phyloP scores from a whole-genome alignment of 1,284 basidiomycete species.

The Tilletia caries region DNA sequence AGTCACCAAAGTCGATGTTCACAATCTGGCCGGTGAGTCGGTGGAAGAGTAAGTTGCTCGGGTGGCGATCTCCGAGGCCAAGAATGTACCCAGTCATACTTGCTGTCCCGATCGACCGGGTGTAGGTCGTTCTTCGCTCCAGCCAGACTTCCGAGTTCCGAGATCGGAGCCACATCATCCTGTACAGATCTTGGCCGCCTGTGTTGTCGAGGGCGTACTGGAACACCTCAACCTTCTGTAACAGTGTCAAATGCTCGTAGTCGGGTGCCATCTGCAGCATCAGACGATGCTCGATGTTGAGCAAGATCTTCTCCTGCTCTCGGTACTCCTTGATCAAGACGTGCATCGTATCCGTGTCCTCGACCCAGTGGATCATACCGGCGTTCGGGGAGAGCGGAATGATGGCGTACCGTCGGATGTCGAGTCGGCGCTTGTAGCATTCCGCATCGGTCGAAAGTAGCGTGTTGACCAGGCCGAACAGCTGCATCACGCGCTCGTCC shows the following conservation, averaged over 20 bases:
- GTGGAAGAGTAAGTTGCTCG: slow-evolving; percentile 90
- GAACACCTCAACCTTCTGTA: slow-evolving; percentile 99
- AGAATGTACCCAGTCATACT: slow-evolving; percentile 69
- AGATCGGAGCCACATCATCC: slow-evolving; percentile 94
- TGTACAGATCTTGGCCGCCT: slow-evolving; percentile 94
- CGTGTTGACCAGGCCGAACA: slow-evolving; percentile 95
- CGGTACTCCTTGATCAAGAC: slow-evolving; percentile 77
- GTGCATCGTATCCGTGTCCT: slow-evolving; percentile 96
- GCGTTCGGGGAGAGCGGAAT: slow-evolving; percentile 95
- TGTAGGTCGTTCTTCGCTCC: slow-evolving; percentile 93
- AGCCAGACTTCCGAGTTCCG: slow-evolving; percentile 95
- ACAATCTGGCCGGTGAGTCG: slow-evolving; percentile 91
- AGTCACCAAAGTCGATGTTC: slow-evolving; percentile 82
- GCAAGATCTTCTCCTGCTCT: slow-evolving; percentile 70
- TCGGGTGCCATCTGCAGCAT: slow-evolving; percentile 99
- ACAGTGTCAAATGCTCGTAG: slow-evolving; percentile 87
- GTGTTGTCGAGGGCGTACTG: slow-evolving; percentile 99
- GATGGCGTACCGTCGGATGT: slow-evolving; percentile 88
- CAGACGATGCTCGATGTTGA: slow-evolving; percentile 96
- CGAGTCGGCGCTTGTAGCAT: slow-evolving; percentile 91
- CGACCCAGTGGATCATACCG: slow-evolving; percentile 91
- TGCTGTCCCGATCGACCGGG: slow-evolving; percentile 74
- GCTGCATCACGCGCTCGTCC: slow-evolving; percentile 98
- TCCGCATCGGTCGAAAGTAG: slow-evolving; percentile 87
- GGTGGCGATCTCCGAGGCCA: slow-evolving; percentile 96